Base-by-base conservation (phyloP, 441 rosid genomes). In the Arabidopsis hybrid region DNA sequence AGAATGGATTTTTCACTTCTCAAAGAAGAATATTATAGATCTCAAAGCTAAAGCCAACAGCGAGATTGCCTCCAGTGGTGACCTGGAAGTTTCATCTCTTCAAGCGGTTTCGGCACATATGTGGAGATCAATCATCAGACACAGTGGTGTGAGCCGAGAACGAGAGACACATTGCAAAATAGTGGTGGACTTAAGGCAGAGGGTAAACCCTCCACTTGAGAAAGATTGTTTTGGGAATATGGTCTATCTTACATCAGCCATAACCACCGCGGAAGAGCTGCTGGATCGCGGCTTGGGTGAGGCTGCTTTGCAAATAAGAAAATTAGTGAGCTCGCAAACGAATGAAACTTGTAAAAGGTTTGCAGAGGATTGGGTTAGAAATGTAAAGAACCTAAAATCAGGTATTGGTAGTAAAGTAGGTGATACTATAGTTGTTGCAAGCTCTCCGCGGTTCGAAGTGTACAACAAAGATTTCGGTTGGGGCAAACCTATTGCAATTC, bases 21-120 rank as follows among this genome's bases (percentile, higher is more conserved):
- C 61, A 57, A 34, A 34, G 61, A 14, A 57, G 12, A 57, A 57
- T 8, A n/a, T 57, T n/a, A n/a, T 1, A 14, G 12, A 57, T 57
- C 42, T 57, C 61, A 57, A 57, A 57, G 42, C 61, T 57, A 34
- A 56, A 56, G 61, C 40, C 21, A 56, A 56, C 60, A 6, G 16
- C 16, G 59, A 53, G 36, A 9, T 53, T 53, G 36, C 0, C 36
- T 29, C 59, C 8, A 29, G 29, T 18, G 1, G 1, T 53, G 59
- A 53, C 36, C 0, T 6, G 2, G 9, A 1, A 31, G 7, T 55
- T 6, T 55, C 38, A 13, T 55, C 38, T 12, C 17, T 55, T 29
- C 59, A 55, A 55, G 59, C 17, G 6, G 17, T 55, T 29, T 55
- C 59, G 0, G 59, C 59, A 12, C 59, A 55, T 29, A 55, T 31